phyloP scores from a whole-genome alignment of 2,329 filamentous ascomycete genomes.

The Colletotrichum spinosum region DNA sequence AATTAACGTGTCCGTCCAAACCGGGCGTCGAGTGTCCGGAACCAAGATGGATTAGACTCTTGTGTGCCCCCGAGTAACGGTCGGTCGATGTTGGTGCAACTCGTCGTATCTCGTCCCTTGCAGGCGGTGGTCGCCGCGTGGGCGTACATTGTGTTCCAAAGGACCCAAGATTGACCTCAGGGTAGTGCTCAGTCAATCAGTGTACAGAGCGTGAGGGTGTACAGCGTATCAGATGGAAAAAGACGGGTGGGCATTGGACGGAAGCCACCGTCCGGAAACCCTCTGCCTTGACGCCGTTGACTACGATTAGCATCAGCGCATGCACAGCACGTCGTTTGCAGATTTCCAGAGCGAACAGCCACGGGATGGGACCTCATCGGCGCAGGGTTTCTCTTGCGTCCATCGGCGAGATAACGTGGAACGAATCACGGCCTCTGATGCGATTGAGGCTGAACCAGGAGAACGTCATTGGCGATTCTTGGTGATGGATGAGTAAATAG shows the following conservation, averaged over 20 bases:
- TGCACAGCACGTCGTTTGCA: too few relatives aligned
- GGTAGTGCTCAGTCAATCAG: too few relatives aligned
- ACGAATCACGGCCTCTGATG: neutral
- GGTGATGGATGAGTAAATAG: neutral
- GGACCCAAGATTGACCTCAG: too few relatives aligned
- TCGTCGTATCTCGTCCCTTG: slow-evolving; percentile 14
- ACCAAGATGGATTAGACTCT: neutral
- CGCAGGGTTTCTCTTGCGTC: neutral
- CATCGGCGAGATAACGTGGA: neutral
- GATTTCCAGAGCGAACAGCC: too few relatives aligned
- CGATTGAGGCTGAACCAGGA: slow-evolving; percentile 27
- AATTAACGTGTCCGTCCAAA: neutral
- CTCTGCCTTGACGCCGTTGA: too few relatives aligned
- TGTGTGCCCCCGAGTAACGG: neutral
- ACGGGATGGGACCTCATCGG: too few relatives aligned
- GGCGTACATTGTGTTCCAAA: too few relatives aligned
- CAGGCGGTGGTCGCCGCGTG: neutral
- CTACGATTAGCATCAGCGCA: too few relatives aligned
- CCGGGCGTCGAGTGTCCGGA: neutral
- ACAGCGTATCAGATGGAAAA: too few relatives aligned
- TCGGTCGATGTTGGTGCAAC: slow-evolving; percentile 10
- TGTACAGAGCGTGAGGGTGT: too few relatives aligned
- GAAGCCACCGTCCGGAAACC: too few relatives aligned
- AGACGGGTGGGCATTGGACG: too few relatives aligned
- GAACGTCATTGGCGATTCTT: neutral